These are phyloP conservation scores for Rhododendron kiyosumense DNA, from an alignment of 148 eudicot genomes.

Conservation along the genomic window DNA sequence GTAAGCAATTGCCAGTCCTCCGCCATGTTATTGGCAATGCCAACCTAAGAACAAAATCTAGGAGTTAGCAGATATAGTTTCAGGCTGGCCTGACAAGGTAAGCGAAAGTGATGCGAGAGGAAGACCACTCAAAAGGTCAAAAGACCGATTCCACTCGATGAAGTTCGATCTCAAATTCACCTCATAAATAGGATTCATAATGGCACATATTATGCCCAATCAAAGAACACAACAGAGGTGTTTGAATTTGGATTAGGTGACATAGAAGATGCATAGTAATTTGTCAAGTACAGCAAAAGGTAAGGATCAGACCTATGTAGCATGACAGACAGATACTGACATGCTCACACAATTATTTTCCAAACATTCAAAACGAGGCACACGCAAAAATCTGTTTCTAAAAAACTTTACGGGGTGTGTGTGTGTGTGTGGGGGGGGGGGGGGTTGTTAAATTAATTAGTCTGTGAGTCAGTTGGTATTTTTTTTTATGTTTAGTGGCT, in stretches of 20 bases:
- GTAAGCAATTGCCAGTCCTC: not conserved
- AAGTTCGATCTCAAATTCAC: too few relatives aligned
- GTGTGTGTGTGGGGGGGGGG: too few relatives aligned
- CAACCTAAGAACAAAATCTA: too few relatives aligned
- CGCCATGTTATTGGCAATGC: not conserved
- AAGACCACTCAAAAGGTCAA: too few relatives aligned
- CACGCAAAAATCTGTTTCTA: not conserved
- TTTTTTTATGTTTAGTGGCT: too few relatives aligned
- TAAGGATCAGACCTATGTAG: not conserved
- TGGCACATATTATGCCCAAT: not conserved
- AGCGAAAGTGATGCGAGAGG: too few relatives aligned
- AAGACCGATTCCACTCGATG: too few relatives aligned
- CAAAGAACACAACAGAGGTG: not conserved
- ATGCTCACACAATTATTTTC: not conserved
- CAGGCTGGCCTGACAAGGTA: too few relatives aligned
- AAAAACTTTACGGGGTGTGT: too few relatives aligned
- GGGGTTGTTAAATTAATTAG: not conserved
- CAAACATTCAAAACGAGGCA: not conserved
- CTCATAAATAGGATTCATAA: too few relatives aligned
- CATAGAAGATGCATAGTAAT: not conserved
- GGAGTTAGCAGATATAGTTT: too few relatives aligned
- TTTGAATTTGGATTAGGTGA: not conserved
- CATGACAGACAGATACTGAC: not conserved
- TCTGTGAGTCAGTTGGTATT: not conserved
- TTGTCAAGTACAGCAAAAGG: not conserved